Conservation (phyloP, 768 basidiomycete genomes). For the Daedaleopsis sinensis region DNA sequence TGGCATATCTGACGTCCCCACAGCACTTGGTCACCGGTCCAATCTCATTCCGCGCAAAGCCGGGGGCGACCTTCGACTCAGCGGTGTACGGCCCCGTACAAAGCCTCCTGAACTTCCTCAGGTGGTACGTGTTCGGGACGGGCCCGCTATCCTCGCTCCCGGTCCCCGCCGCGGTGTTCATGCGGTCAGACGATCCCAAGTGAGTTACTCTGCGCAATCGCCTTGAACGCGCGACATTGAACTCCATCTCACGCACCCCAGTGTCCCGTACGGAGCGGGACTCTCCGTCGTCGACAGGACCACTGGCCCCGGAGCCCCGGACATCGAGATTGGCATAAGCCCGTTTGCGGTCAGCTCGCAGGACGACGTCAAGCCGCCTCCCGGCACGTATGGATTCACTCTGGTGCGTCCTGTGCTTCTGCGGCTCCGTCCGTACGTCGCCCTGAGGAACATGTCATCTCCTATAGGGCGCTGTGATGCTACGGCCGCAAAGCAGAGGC, state of each 20-base stretch:
- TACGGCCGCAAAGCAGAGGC: conserved; percentile 17
- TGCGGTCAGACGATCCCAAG: conserved; percentile 18
- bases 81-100: conserved; percentile 4
- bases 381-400: neutral
- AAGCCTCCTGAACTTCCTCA: neutral
- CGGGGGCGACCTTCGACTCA: conserved; percentile 16
- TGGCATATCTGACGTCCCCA: neutral
- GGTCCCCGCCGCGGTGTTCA: conserved; percentile 11
- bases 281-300: neutral
- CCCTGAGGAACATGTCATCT: too few relatives aligned
- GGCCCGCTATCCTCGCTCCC: conserved; percentile 12
- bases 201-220: neutral
- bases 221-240: neutral
- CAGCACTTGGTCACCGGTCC: conserved; percentile 18
- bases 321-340: conserved; percentile 14
- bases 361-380: conserved; percentile 4
- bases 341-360: conserved; percentile 12
- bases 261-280: neutral
- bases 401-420: neutral
- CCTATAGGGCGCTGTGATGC: neutral
- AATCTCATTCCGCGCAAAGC: conserved; percentile 14
- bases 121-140: conserved; percentile 9
- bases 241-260: neutral
- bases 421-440: too few relatives aligned
- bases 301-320: conserved; percentile 16